phyloP scores from a whole-genome alignment of 495 filamentous ascomycete genomes.

The Hypoxylon cercidicola region DNA sequence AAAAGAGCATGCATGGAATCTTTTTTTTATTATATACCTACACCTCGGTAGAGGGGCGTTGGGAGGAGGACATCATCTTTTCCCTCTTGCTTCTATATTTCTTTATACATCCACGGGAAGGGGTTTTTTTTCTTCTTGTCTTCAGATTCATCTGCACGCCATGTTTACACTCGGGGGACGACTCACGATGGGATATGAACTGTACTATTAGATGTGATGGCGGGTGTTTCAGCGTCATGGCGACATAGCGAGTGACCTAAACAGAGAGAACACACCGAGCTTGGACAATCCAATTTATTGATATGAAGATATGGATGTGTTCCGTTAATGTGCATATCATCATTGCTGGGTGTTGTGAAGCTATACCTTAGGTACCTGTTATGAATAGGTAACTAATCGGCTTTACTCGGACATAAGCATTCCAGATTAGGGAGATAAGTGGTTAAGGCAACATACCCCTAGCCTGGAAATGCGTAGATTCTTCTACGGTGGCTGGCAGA shows the following conservation, averaged over 20 bases:
- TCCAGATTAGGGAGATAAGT: constrained; percentile 6
- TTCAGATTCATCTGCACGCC: constrained; percentile 9
- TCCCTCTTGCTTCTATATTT: not conserved
- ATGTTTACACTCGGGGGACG: constrained; percentile 14
- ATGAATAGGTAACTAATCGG: too few species aligned
- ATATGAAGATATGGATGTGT: too few species aligned
- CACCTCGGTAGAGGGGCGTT: constrained; percentile 27
- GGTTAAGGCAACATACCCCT: constrained; percentile 8
- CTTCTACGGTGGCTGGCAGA: constrained; percentile 20
- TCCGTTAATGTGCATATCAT: too few species aligned
- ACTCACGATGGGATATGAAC: constrained; percentile 30
- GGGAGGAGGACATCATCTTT: constrained; percentile 2
- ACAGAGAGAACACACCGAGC: constrained; percentile 14
- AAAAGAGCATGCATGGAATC: constrained; percentile 15
- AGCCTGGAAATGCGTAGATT: constrained; percentile 34
- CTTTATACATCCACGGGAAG: constrained; percentile 7
- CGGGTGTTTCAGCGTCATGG: not conserved
- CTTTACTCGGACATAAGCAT: constrained; percentile 20
- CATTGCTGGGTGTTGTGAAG: too few species aligned
- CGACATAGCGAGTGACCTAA: not conserved
- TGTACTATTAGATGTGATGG: constrained; percentile 31
- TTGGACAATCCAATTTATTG: constrained; percentile 4
- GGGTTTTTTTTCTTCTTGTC: constrained; percentile 12
- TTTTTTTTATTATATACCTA: not conserved
- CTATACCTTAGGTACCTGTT: too few species aligned